These are phyloP conservation scores for Termitomyces sp. DNA, from an alignment of 768 basidiomycete species.

Conservation along the genomic window DNA sequence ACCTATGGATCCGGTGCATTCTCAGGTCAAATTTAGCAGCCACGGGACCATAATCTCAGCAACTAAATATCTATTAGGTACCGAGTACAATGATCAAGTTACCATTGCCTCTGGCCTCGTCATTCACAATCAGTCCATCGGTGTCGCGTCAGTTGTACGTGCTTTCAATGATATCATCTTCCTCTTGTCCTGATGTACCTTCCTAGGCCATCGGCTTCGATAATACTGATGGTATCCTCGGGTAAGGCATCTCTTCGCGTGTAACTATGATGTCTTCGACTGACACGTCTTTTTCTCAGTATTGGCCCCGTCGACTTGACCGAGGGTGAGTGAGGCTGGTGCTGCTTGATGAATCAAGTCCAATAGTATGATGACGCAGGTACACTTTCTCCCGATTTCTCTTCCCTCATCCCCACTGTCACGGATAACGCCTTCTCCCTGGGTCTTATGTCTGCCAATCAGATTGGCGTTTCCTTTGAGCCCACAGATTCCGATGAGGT, in stretches of 20 bases:
- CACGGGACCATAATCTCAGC: not conserved
- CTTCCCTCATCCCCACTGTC: slow-evolving; percentile 43
- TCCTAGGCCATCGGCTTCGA: slow-evolving; percentile 33
- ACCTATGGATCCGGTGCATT: slow-evolving; percentile 58
- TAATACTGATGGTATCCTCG: slow-evolving; percentile 59
- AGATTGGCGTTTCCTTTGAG: slow-evolving; percentile 46
- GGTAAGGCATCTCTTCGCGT: slow-evolving; percentile 30
- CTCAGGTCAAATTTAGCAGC: slow-evolving; percentile 29
- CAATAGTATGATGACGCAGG: slow-evolving; percentile 12
- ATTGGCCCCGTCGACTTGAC: slow-evolving; percentile 59
- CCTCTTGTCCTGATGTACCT: not conserved
- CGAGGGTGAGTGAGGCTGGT: slow-evolving; percentile 21
- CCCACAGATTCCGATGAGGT: slow-evolving; percentile 31
- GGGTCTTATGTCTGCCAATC: slow-evolving; percentile 31
- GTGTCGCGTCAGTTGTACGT: slow-evolving; percentile 40
- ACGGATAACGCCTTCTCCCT: slow-evolving; percentile 44
- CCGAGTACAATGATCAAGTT: slow-evolving; percentile 49
- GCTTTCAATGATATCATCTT: not conserved
- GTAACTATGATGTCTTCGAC: not conserved
- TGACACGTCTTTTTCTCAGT: slow-evolving; percentile 24
- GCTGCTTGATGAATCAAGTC: not conserved
- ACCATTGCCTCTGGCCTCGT: slow-evolving; percentile 42
- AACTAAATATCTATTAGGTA: slow-evolving; percentile 20
- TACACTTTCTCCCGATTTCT: slow-evolving; percentile 24
- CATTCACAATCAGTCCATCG: slow-evolving; percentile 57